phyloP scores from a whole-genome alignment of 345 rosid species.

The Nasturtium officinale region DNA sequence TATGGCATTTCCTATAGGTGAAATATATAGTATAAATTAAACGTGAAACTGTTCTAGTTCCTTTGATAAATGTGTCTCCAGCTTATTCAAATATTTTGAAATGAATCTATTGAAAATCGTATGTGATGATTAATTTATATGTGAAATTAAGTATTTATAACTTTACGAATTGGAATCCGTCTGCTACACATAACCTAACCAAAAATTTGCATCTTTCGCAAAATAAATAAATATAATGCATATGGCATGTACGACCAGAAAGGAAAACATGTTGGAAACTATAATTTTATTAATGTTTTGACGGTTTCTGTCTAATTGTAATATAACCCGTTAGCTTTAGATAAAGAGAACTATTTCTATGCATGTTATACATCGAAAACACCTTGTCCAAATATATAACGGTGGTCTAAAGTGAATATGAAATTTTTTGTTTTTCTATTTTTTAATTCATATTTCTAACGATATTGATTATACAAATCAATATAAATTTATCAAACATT shows the following conservation, averaged over 20 bases:
- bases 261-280: background rate
- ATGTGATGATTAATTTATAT: too few species aligned
- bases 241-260: background rate
- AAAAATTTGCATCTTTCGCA: background rate
- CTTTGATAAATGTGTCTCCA: background rate
- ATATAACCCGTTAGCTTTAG: background rate
- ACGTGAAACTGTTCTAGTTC: background rate
- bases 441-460: background rate
- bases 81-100: background rate
- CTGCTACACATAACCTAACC: background rate
- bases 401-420: background rate
- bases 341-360: background rate
- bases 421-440: background rate
- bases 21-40: background rate
- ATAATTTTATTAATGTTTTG: background rate
- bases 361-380: background rate
- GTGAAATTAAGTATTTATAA: background rate
- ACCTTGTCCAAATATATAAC: background rate
- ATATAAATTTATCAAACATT: background rate
- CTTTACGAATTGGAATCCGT: background rate
- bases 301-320: background rate
- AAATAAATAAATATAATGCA: background rate
- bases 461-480: background rate
- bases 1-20: background rate
- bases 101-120: too few species aligned